Evolutionary conservation across 1,284 basidiomycete genomes (phyloP).

Genomic region (Grifola frondosa): DNA sequence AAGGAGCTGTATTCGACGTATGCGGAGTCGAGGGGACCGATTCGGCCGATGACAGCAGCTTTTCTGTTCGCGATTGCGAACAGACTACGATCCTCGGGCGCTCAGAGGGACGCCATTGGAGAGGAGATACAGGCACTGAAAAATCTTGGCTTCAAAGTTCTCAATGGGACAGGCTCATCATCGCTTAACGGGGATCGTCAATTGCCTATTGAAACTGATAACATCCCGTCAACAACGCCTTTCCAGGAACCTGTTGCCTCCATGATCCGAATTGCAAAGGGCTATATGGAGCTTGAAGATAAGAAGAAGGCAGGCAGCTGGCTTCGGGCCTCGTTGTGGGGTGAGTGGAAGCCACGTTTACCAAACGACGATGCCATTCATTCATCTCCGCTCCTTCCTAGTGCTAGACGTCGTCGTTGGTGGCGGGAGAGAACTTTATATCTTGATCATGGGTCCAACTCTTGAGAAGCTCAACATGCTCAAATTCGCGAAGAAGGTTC

Average conservation of each 20-base stretch:
- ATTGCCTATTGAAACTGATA: constrained; percentile 10
- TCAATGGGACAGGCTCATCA: background rate
- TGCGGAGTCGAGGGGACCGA: constrained; percentile 4
- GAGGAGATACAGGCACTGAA: constrained; percentile 12
- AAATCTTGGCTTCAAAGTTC: constrained; percentile 11
- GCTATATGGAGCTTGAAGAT: constrained; percentile 9
- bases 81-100: constrained; percentile 7
- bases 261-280: constrained; percentile 16
- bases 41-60: constrained; percentile 15
- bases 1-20: constrained; percentile 12
- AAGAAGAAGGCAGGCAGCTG: constrained; percentile 10
- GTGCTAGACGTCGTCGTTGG: constrained; percentile 14
- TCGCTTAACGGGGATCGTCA: no score
- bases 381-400: background rate
- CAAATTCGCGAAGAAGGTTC: constrained; percentile 7
- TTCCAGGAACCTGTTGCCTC: constrained; percentile 13
- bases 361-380: background rate
- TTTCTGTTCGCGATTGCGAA: constrained; percentile 15
- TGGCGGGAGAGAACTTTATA: constrained; percentile 15
- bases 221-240: constrained; percentile 15
- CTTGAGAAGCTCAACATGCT: constrained; percentile 8
- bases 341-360: constrained; percentile 9
- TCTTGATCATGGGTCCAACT: constrained; percentile 13
- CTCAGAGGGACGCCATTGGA: constrained; percentile 9
- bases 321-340: constrained; percentile 15